A percentile compares a stretch with the other conserved stretches of the same genome.
Conservation (phyloP, 1,139 yeast species). For the Trichomonascaceae sp. region DNA sequence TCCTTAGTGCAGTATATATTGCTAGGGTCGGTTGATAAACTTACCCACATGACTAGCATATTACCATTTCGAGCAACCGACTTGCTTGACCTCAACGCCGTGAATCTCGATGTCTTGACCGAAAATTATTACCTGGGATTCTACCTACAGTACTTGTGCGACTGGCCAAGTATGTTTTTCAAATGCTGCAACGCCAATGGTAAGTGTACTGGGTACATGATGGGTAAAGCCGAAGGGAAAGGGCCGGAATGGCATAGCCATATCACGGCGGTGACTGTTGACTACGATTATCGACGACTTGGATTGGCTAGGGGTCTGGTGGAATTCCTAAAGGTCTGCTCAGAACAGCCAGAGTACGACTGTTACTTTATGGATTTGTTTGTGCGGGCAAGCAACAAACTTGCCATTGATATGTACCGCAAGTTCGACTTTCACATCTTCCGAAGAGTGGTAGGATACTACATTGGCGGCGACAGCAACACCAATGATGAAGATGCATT, state of each 20-base stretch:
- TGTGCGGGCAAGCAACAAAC: conserved; percentile 69
- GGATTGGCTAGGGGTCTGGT: conserved; percentile 71
- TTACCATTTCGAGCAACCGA: conserved; percentile 82
- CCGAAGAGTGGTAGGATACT: conserved; percentile 84
- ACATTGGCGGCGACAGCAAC: conserved; percentile 37
- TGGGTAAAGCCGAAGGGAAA: conserved; percentile 92
- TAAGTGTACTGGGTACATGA: conserved; percentile 36
- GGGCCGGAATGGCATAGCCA: conserved; percentile 90
- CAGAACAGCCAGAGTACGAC: conserved; percentile 39
- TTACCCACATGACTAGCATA: conserved; percentile 52
- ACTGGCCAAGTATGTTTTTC: conserved; percentile 87
- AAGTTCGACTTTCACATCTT: conserved; percentile 75
- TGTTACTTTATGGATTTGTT: conserved; percentile 82
- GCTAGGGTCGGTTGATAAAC: too few species aligned
- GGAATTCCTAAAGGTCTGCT: conserved; percentile 53
- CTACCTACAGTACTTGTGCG: conserved; percentile 67
- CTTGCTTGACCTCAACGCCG: conserved; percentile 53
- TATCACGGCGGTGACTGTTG: conserved; percentile 90
- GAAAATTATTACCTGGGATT: conserved; percentile 81
- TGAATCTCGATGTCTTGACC: conserved; percentile 78
- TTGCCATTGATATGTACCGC: conserved; percentile 75
- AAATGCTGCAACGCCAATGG: conserved; percentile 39
- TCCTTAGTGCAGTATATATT: too few species aligned
- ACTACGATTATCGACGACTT: conserved; percentile 66
- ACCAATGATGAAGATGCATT: conserved; percentile 75